These are phyloP conservation scores for Scleroderma bovista DNA, from an alignment of 768 basidiomycete genomes.

Conservation along the genomic window DNA sequence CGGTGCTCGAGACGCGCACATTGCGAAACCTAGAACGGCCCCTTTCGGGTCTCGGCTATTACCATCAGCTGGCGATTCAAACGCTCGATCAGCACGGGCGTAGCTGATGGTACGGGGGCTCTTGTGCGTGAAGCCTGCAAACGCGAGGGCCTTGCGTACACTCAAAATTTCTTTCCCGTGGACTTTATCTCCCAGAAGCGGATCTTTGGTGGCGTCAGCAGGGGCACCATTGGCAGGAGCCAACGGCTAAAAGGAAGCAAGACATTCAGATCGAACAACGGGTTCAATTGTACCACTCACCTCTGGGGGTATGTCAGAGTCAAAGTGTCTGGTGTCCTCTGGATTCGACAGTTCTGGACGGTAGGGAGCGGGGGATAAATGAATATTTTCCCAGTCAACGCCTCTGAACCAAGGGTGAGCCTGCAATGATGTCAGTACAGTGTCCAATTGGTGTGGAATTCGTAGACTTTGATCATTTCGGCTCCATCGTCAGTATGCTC, in stretches of 20 bases:
- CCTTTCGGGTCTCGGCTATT: constrained; percentile 46
- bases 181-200: constrained; percentile 76
- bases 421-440: constrained; percentile 35
- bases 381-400: constrained; percentile 86
- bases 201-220: constrained; percentile 83
- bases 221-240: constrained; percentile 84
- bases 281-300: constrained; percentile 38
- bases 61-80: constrained; percentile 51
- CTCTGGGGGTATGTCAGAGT: constrained; percentile 89
- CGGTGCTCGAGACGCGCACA: constrained; percentile 57
- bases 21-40: constrained; percentile 63
- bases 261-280: constrained; percentile 22
- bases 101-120: constrained; percentile 78
- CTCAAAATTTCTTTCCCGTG: constrained; percentile 85
- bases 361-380: constrained; percentile 81
- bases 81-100: constrained; percentile 67
- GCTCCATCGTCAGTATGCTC: constrained; percentile 76
- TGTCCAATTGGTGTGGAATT: constrained; percentile 14
- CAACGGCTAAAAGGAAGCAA: constrained; percentile 59
- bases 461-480: constrained; percentile 74
- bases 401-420: constrained; percentile 87
- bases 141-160: constrained; percentile 86
- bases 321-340: constrained; percentile 92
- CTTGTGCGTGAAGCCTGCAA: constrained; percentile 89
- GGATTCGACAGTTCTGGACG: constrained; percentile 75